Conservation (phyloP, 805 yeast genomes). For the Monosporozyma aquatica region DNA sequence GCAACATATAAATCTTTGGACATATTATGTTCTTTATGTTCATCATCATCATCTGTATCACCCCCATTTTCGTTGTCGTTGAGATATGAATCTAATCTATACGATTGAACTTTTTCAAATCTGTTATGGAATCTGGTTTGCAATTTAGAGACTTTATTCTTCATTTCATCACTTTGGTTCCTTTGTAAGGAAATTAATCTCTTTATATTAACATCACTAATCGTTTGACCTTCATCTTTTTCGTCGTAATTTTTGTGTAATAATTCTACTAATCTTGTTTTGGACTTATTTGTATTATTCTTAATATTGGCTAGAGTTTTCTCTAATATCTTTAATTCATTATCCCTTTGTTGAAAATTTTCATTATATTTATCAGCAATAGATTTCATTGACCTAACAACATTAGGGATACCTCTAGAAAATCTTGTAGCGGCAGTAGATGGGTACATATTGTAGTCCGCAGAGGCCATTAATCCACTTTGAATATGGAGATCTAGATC, state of each 20-base stretch:
- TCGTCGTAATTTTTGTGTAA: constrained; percentile 57
- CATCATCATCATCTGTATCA: constrained; percentile 5
- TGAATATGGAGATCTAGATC: constrained; percentile 34
- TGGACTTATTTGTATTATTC: constrained; percentile 16
- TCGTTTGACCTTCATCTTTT: not conserved
- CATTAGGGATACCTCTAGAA: constrained; percentile 23
- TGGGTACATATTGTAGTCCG: constrained; percentile 20
- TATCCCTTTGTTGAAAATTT: constrained; percentile 37
- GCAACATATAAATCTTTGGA: not conserved
- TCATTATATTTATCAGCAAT: constrained; percentile 47
- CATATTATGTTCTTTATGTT: constrained; percentile 2
- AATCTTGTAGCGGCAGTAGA: constrained; percentile 28
- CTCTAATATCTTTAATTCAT: constrained; percentile 31
- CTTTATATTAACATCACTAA: constrained; percentile 34
- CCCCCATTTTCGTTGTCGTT: not conserved
- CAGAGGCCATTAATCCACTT: constrained; percentile 7
- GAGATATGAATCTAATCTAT: constrained; percentile 8
- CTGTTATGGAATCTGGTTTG: constrained; percentile 21
- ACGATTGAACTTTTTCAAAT: constrained; percentile 27
- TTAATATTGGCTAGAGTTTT: constrained; percentile 19
- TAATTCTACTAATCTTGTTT: constrained; percentile 28
- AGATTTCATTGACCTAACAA: constrained; percentile 29
- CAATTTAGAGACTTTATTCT: constrained; percentile 9
- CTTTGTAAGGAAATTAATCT: constrained; percentile 11
- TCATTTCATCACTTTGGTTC: constrained; percentile 9